A percentile compares a stretch with the other conserved stretches of the same genome.
Evolutionary conservation across 2,329 filamentous ascomycete species (phyloP).

Genomic region (Diaporthe sp.): DNA sequence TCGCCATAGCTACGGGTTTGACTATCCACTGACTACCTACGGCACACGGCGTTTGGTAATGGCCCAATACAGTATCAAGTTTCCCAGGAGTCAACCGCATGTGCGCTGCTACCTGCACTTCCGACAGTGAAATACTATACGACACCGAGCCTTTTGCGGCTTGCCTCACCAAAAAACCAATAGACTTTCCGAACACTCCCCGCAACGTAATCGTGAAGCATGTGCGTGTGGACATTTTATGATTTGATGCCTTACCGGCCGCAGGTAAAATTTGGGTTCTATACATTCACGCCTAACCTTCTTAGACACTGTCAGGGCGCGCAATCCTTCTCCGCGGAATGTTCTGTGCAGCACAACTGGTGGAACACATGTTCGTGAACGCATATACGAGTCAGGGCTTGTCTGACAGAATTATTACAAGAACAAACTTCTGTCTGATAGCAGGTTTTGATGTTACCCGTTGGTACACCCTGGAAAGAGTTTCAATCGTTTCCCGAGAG

Average conservation of each 20-base stretch:
- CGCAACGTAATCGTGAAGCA: not conserved
- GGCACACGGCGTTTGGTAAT: not conserved
- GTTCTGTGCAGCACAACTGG: not conserved
- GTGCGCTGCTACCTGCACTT: not conserved
- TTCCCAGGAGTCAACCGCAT: too few relatives aligned
- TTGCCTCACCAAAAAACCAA: not conserved
- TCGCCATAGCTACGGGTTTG: not conserved
- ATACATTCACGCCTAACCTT: not conserved
- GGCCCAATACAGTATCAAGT: not conserved
- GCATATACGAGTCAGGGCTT: not conserved
- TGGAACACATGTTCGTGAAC: not conserved
- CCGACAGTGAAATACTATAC: not conserved
- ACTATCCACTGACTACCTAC: not conserved
- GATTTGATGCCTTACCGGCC: not conserved
- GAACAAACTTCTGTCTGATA: not conserved
- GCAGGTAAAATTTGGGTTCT: not conserved
- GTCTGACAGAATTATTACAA: not conserved
- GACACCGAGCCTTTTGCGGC: not conserved
- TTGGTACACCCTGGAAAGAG: not conserved
- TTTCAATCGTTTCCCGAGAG: not conserved
- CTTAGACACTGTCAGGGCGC: not conserved
- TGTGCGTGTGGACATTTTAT: too few relatives aligned
- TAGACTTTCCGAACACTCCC: not conserved
- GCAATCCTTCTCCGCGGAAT: not conserved
- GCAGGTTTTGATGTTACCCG: not conserved